Base-by-base conservation (phyloP, 2,329 filamentous ascomycete species). In the Monosporascus sp. region DNA sequence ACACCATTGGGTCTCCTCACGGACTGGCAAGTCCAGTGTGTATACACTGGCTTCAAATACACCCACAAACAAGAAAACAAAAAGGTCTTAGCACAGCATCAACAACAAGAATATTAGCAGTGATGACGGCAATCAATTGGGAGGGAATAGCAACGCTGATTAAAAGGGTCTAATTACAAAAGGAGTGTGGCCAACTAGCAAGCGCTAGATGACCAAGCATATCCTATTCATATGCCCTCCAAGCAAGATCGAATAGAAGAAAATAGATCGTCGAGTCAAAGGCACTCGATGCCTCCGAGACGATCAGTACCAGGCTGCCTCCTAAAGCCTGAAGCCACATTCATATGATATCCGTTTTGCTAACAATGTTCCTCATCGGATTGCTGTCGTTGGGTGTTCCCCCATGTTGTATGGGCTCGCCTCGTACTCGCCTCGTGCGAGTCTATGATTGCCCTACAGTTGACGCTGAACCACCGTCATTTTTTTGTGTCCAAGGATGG, bases 151-250 rank as follows among this genome's bases (percentile, higher is more conserved):
- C 39, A 20, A 20, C 18, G 39, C 39, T 43, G 18, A 43, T 43
- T 43, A 43, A 14, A 50, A 22, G 20, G 48, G 31, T 56, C 51
- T 54, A 57, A 52, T 55, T 61, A 60, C 58, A 62, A 62, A 55
- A 59, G 57, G 59, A 58, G 51, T 57, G 55, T 57, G 55, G 55
- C 51, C 55, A 54, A 57, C 56, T 48, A 61, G 59, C 59, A 56
- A 36, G 56, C 58, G 60, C 60, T 56, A 59, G 61, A 57, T 50
- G 55, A 58, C 57, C 56, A 45, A 55, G 52, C 53, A 56, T 63
- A 65, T 65, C 62, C 61, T 65, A 54, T 54, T 54, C 54, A 52
- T 55, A 53, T 62, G 55, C 46, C 60, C 54, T 58, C 52, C 48
- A 50, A 51, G 48, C 52, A 50, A 54, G 52, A 50, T 39, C 18